Conservation (phyloP, 352 stramenopile genomes). For the Phytopythium ostracodes region DNA sequence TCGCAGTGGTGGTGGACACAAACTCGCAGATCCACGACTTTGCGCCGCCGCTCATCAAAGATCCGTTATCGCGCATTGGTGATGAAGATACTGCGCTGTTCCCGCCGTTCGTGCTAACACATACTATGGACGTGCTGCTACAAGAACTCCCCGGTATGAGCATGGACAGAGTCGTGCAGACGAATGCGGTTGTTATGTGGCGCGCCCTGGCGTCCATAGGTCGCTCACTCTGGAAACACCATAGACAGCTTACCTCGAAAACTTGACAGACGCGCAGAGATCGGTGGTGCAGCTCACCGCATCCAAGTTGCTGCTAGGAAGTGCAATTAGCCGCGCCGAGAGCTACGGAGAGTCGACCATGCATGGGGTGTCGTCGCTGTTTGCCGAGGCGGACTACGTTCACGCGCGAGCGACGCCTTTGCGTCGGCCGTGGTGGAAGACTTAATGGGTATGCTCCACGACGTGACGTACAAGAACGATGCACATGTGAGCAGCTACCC, state of each 20-base stretch:
- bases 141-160: background rate
- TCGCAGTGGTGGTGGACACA: conserved; percentile 1
- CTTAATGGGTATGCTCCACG: conserved; percentile 13
- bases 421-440: conserved; percentile 7
- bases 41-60: background rate
- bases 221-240: background rate
- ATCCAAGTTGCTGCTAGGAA: background rate
- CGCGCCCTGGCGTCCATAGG: background rate
- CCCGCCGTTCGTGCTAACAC: background rate
- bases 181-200: background rate
- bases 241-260: no score
- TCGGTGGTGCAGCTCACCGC: background rate
- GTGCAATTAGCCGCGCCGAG: background rate
- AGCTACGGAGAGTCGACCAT: no score
- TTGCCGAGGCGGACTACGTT: no score
- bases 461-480: conserved; percentile 4
- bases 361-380: no score
- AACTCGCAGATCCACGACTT: conserved; percentile 2
- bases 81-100: background rate
- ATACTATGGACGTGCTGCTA: background rate
- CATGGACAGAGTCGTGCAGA: background rate
- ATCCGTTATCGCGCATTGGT: background rate
- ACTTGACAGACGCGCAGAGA: background rate
- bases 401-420: no score
- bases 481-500: conserved; percentile 9